phyloP scores from a whole-genome alignment of 257 asterid species.

The Euphrasia confusa region DNA sequence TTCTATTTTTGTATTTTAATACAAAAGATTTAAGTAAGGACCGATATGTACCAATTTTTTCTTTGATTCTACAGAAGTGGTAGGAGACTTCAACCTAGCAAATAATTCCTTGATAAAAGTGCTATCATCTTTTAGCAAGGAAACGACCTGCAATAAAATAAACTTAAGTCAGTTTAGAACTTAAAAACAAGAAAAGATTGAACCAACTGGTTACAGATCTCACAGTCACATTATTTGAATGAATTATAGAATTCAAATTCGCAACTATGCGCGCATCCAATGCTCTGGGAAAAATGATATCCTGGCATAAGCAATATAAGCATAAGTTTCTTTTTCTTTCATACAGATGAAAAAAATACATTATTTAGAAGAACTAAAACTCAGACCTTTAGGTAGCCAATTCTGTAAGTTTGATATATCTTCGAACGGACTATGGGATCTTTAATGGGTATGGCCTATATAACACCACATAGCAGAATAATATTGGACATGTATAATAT shows the following conservation, averaged over 20 bases:
- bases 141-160: slow-evolving; percentile 58
- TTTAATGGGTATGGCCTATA: slow-evolving; percentile 83
- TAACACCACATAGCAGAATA: slow-evolving; percentile 12
- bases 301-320: slow-evolving; percentile 48
- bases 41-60: slow-evolving; percentile 55
- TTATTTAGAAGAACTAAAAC: slow-evolving; percentile 14
- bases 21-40: slow-evolving; percentile 10
- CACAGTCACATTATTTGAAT: slow-evolving; percentile 81
- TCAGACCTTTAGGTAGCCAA: slow-evolving; percentile 86
- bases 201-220: slow-evolving; percentile 33
- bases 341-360: background rate
- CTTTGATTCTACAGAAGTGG: slow-evolving; percentile 58
- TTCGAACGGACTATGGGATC: slow-evolving; percentile 70
- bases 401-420: slow-evolving; percentile 90
- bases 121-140: slow-evolving; percentile 79
- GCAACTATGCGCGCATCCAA: slow-evolving; percentile 69
- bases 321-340: slow-evolving; percentile 19
- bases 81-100: slow-evolving; percentile 68
- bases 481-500: slow-evolving; percentile 6
- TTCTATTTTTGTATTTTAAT: background rate
- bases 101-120: slow-evolving; percentile 79
- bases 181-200: slow-evolving; percentile 11
- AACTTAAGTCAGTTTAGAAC: slow-evolving; percentile 22
- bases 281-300: slow-evolving; percentile 72
- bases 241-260: slow-evolving; percentile 66